phyloP scores from a whole-genome alignment of 208 protist genomes.

The Trypanosoma mega region DNA sequence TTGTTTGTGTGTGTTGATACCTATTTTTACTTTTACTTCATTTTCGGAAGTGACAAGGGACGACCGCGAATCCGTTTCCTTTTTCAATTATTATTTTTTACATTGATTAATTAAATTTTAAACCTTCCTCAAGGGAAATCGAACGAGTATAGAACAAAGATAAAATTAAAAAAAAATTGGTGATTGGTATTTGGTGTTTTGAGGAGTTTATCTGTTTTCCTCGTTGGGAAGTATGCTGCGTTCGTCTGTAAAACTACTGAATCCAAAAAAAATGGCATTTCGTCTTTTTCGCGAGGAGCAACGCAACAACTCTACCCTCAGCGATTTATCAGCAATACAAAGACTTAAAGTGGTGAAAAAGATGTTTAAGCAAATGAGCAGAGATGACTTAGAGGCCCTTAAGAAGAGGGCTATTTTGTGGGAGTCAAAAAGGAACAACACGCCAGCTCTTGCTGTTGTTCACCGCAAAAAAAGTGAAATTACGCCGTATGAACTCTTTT shows the following conservation, averaged over 20 bases:
- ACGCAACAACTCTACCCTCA: slow-evolving; percentile 38
- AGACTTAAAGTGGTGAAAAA: slow-evolving; percentile 33
- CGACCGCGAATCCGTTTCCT: not conserved
- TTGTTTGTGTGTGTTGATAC: slow-evolving; percentile 13
- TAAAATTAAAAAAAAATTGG: too few species aligned
- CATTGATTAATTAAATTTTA: too few species aligned
- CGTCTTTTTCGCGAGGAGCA: slow-evolving; percentile 60
- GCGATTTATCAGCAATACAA: slow-evolving; percentile 38
- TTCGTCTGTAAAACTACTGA: slow-evolving; percentile 3
- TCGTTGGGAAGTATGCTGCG: too few species aligned
- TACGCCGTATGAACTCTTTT: slow-evolving; percentile 66
- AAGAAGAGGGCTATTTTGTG: slow-evolving; percentile 32
- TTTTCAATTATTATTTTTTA: slow-evolving; percentile 4
- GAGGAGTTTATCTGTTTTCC: too few species aligned
- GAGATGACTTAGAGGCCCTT: slow-evolving; percentile 28
- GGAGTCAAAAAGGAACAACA: slow-evolving; percentile 7
- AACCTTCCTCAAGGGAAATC: too few species aligned
- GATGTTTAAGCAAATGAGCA: slow-evolving; percentile 45
- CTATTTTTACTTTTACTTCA: slow-evolving; percentile 8
- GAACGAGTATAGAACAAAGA: too few species aligned
- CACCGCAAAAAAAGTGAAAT: slow-evolving; percentile 4
- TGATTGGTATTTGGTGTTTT: too few species aligned
- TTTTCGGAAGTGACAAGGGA: not conserved
- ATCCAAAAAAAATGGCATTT: slow-evolving; percentile 36
- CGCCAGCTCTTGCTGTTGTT: not conserved